Base-by-base conservation (phyloP, 1,284 basidiomycete species). In the Baeospora myosura region DNA sequence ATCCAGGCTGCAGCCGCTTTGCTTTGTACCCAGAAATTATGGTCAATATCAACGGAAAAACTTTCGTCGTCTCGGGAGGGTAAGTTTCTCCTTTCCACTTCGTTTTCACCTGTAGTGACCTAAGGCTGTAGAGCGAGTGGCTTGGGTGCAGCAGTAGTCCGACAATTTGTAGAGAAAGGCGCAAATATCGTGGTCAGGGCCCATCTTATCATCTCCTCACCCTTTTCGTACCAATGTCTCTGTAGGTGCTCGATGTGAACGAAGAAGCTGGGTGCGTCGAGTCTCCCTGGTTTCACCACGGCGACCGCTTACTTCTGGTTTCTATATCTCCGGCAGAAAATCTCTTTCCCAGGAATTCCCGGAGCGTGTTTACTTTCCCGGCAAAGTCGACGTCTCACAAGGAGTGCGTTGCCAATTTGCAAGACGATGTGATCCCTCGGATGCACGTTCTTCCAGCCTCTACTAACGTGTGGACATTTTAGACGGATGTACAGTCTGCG, bases 11-110 rank as follows among this genome's bases (percentile, higher is more conserved):
- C n/a, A n/a, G n/a, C n/a, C n/a, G n/a, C n/a, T n/a, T n/a, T n/a
- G n/a, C n/a, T n/a, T n/a, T n/a, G n/a, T n/a, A n/a, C n/a, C n/a
- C n/a, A n/a, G n/a, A n/a, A n/a, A n/a, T n/a, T n/a, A 37, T 37
- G 34, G 34, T 37, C 6, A 16, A 37, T 12, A 5, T 37, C 6
- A 16, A 23, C 18, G 34, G 21, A 4, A 37, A 23, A 8, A 37
- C 34, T 8, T 37, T 37, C 18, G 17, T 37, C 20, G 34, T 37
- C 18, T 37, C 34, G 5, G 34, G 34, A 16, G 34, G 34, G 34
- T 37, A n/a, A 37, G 34, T 20, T 7, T 7, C 12, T 10, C 20
- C n/a, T 37, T 10, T 5, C 5, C 8, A 16, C 21, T n/a, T 8
- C 6, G 23, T 20, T 16, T 18, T 10, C 6, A n/a, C 6, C 4